Evolutionary conservation across 1,284 basidiomycete genomes (phyloP), one percentile per base, ranked within the genome.

Genomic region (Tranzscheliella williamsii): DNA sequence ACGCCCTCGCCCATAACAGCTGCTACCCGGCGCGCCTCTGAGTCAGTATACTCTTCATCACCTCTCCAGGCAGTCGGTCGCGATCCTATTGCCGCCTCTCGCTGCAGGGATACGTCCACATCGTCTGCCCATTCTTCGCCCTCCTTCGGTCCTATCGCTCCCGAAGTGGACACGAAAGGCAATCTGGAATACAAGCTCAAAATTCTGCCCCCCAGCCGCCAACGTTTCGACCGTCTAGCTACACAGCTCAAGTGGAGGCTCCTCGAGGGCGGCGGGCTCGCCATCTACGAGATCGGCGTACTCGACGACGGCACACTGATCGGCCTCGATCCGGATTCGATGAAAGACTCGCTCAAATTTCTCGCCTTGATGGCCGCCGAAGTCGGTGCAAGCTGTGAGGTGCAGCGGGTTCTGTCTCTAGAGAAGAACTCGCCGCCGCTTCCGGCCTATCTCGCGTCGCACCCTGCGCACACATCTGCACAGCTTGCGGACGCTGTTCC

Each of bases 151-250:
- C 60, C 60, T 7, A 57, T 76, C 24, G 56, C 53, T 6, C 73
- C 75, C 8, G 75, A 78, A 38, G 57, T 72, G 12, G 74, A 75
- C 44, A 63, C 55, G 41, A 56, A 57, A 18, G 75, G 75, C 30
- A 75, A 78, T 40, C 67, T 76, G 17, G 75, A 78, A 39, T 78
- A 78, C 65, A 78, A 78, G 47, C 67, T 72, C 49, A 73, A 75
- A 46, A 69, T 78, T 40, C 48, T 75, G 2, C 73, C 68, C 4
- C 57, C 70, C n/a, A 64, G 66, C 26, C 52, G 55, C 5, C 58
- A 65, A 30, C 71, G 75, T 18, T 76, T 75, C 42, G 64, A 76
- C 38, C 63, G 72, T 16, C 64, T 78, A 30, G 70, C 70, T 36
- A 78, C 75, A 1, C 75, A 78, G 51, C 62, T 78, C 36, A 73